phyloP scores from a whole-genome alignment of 2,329 filamentous ascomycete genomes.

The Paraphoma sp. region DNA sequence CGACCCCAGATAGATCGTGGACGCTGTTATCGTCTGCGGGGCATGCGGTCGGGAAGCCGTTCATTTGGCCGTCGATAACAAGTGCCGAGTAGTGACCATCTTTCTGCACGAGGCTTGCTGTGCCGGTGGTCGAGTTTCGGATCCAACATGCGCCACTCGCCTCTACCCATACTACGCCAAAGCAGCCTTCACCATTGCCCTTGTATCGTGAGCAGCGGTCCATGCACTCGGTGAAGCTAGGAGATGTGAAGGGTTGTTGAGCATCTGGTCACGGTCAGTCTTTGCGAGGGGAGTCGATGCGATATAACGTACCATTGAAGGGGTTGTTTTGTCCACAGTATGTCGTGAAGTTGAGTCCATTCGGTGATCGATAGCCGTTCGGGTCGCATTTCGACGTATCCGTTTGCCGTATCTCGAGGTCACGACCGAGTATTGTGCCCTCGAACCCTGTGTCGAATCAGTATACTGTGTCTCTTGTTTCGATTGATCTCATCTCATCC shows the following conservation, averaged over 20 bases:
- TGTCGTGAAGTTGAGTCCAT: slow-evolving; percentile 40
- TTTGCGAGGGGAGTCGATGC: neutral
- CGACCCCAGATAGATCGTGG: slow-evolving; percentile 26
- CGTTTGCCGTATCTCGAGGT: slow-evolving; percentile 20
- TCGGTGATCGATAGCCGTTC: slow-evolving; percentile 29
- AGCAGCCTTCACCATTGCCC: slow-evolving; percentile 39
- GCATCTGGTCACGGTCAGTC: slow-evolving; percentile 25
- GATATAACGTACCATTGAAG: slow-evolving; percentile 26
- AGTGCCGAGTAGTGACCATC: slow-evolving; percentile 30
- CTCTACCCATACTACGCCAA: slow-evolving; percentile 33
- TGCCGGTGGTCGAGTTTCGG: slow-evolving; percentile 29
- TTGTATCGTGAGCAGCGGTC: slow-evolving; percentile 42
- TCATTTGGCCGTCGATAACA: slow-evolving; percentile 25
- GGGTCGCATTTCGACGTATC: slow-evolving; percentile 20
- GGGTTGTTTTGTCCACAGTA: slow-evolving; percentile 39
- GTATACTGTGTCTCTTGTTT: neutral
- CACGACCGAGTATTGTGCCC: slow-evolving; percentile 16
- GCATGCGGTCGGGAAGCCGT: slow-evolving; percentile 25
- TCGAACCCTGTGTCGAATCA: slow-evolving; percentile 24
- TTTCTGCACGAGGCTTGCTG: slow-evolving; percentile 8
- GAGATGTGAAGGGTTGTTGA: slow-evolving; percentile 16
- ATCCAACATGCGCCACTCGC: slow-evolving; percentile 33
- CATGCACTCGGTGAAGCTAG: slow-evolving; percentile 34
- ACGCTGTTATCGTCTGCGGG: slow-evolving; percentile 28
- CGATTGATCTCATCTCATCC: neutral